These are phyloP conservation scores for Acacia confusa DNA, from an alignment of 306 rosid genomes.

Conservation along the genomic window DNA sequence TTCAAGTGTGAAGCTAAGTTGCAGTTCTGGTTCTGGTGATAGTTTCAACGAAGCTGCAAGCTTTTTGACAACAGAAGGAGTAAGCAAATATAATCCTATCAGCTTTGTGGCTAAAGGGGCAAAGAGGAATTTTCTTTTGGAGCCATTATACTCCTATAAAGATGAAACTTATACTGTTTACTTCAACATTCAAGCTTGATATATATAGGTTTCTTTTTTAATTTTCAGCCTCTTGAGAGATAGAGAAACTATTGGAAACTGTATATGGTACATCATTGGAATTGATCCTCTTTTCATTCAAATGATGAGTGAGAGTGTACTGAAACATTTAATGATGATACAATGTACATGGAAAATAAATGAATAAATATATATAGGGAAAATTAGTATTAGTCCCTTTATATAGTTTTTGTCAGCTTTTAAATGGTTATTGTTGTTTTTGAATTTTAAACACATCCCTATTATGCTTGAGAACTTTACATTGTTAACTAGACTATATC, in stretches of 20 bases:
- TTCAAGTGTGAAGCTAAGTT: slow-evolving; percentile 53
- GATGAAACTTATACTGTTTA: slow-evolving; percentile 75
- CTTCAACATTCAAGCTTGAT: slow-evolving; percentile 51
- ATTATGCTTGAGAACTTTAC: not conserved
- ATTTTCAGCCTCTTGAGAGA: not conserved
- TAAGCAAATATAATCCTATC: slow-evolving; percentile 63
- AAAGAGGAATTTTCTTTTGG: slow-evolving; percentile 58
- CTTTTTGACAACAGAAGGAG: slow-evolving; percentile 50
- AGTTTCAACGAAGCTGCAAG: slow-evolving; percentile 59
- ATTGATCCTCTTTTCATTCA: not conserved
- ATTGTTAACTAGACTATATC: not conserved
- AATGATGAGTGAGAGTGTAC: not conserved
- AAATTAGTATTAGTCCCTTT: not conserved
- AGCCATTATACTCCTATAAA: slow-evolving; percentile 62
- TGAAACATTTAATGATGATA: not conserved
- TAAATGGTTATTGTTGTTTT: not conserved
- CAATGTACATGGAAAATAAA: not conserved
- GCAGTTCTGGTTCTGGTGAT: slow-evolving; percentile 39
- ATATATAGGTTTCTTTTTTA: not conserved
- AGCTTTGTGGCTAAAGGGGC: slow-evolving; percentile 76
- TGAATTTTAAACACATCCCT: not conserved
- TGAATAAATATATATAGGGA: not conserved
- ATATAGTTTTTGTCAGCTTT: not conserved
- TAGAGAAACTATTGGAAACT: not conserved
- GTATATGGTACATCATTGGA: not conserved